A percentile compares a stretch with the other conserved stretches of the same genome.
These are phyloP conservation scores for Neurospora sp. DNA, from an alignment of 495 filamentous ascomycete species.

Conservation along the genomic window DNA sequence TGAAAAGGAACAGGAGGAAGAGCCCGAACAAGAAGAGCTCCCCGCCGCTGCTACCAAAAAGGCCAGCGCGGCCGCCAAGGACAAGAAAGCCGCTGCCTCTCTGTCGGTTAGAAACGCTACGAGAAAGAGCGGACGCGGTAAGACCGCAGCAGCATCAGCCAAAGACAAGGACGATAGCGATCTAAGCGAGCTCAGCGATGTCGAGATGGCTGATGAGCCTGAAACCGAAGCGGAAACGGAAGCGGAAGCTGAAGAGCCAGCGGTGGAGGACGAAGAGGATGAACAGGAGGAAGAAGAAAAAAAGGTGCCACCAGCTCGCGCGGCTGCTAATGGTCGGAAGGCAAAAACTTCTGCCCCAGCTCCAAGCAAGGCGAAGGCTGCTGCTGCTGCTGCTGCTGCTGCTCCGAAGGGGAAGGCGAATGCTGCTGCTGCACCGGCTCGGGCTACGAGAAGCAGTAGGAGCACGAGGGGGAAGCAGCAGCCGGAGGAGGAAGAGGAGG, in stretches of 20 bases:
- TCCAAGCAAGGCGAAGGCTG: constrained; percentile 1
- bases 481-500: not conserved
- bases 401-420: constrained; percentile 1
- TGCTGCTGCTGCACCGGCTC: constrained; percentile 1
- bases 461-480: constrained; percentile 4
- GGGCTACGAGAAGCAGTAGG: constrained; percentile 3
- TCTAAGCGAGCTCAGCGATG: not conserved
- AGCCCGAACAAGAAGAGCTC: constrained; percentile 12
- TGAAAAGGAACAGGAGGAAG: constrained; percentile 11
- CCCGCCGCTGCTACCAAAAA: not conserved
- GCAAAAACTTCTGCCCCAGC: constrained; percentile 5
- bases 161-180: not conserved
- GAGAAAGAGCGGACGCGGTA: not conserved
- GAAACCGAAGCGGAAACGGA: not conserved
- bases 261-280: not conserved
- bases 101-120: not conserved
- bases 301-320: not conserved
- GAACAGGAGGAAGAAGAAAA: not conserved
- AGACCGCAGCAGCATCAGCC: not conserved
- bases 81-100: constrained; percentile 5
- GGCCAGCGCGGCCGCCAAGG: not conserved
- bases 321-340: constrained; percentile 10
- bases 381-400: not conserved
- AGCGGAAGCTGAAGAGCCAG: constrained; percentile 3
- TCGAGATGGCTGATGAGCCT: not conserved